A percentile compares a stretch with the other conserved stretches of the same genome.
Conservation (phyloP, 1,139 yeast species). For the Suhomyces bribrorum region DNA sequence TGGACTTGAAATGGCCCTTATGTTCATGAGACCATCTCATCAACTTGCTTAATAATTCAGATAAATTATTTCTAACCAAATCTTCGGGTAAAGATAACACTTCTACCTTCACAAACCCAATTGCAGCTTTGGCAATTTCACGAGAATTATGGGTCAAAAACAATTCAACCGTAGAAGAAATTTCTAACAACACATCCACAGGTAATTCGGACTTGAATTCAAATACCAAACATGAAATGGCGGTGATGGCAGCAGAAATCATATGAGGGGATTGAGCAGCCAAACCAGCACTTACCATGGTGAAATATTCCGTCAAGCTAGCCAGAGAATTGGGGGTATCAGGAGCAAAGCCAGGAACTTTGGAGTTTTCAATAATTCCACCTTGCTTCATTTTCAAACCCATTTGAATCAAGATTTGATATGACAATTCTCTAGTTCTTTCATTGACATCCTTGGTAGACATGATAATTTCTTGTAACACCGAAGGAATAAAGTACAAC, state of each 20-base stretch:
- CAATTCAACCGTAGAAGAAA: slow-evolving; percentile 85
- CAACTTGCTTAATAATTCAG: slow-evolving; percentile 65
- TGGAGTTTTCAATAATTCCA: slow-evolving; percentile 63
- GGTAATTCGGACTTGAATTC: slow-evolving; percentile 74
- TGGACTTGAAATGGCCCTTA: slow-evolving; percentile 89
- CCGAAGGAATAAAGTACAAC: slow-evolving; percentile 74
- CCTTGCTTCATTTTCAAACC: slow-evolving; percentile 77
- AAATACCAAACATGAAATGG: slow-evolving; percentile 80
- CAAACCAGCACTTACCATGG: slow-evolving; percentile 94
- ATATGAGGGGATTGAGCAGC: slow-evolving; percentile 93
- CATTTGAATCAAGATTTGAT: slow-evolving; percentile 73
- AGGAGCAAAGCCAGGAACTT: slow-evolving; percentile 68
- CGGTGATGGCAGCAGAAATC: slow-evolving; percentile 95
- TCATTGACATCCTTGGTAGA: slow-evolving; percentile 94
- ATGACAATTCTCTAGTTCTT: slow-evolving; percentile 83
- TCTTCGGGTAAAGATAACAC: slow-evolving; percentile 84
- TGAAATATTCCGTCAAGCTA: slow-evolving; percentile 76
- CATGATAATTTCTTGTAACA: slow-evolving; percentile 84
- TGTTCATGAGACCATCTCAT: slow-evolving; percentile 96
- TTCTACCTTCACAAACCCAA: slow-evolving; percentile 93
- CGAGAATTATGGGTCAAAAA: slow-evolving; percentile 88
- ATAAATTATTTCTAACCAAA: slow-evolving; percentile 65
- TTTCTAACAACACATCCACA: slow-evolving; percentile 61
- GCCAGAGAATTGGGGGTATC: slow-evolving; percentile 66
- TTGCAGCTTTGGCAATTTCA: slow-evolving; percentile 91